Evolutionary conservation across 805 yeast species (phyloP).

Genomic region (Yamadazyma sp.): DNA sequence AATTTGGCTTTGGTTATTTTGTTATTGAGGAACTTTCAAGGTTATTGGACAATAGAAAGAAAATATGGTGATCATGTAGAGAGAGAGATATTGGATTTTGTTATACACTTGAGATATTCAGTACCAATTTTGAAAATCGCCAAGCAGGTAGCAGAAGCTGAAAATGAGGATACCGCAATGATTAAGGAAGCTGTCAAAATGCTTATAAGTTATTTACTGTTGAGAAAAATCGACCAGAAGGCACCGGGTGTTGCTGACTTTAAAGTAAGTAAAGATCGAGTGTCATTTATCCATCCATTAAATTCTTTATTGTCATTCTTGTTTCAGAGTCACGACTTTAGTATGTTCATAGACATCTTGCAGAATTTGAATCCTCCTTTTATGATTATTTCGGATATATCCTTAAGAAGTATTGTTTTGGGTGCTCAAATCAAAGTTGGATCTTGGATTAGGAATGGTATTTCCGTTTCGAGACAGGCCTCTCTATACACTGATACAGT

Average conservation of each 20-base stretch:
- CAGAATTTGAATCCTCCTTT: constrained; percentile 28
- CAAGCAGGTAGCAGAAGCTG: constrained; percentile 27
- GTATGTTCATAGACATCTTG: constrained; percentile 14
- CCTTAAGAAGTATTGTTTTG: constrained; percentile 58
- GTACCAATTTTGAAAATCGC: constrained; percentile 42
- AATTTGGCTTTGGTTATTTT: constrained; percentile 41
- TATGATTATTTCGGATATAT: constrained; percentile 50
- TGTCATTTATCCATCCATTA: constrained; percentile 59
- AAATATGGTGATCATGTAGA: constrained; percentile 70
- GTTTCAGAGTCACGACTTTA: constrained; percentile 30
- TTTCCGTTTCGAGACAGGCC: constrained; percentile 49
- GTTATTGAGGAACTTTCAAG: constrained; percentile 55
- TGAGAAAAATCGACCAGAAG: constrained; percentile 20
- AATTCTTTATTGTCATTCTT: constrained; percentile 52
- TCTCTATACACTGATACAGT: constrained; percentile 43
- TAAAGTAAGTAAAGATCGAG: constrained; percentile 47
- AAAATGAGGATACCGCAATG: constrained; percentile 6
- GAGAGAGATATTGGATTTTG: constrained; percentile 50
- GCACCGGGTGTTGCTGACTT: constrained; percentile 32
- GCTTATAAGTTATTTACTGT: constrained; percentile 26
- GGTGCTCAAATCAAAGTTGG: constrained; percentile 60
- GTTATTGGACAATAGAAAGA: constrained; percentile 52
- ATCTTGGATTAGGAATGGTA: constrained; percentile 75
- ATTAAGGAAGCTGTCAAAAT: constrained; percentile 32
- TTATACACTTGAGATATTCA: constrained; percentile 48